Conservation (phyloP, 129 eudicot genomes). For the Helichrysum umbraculigerum region DNA sequence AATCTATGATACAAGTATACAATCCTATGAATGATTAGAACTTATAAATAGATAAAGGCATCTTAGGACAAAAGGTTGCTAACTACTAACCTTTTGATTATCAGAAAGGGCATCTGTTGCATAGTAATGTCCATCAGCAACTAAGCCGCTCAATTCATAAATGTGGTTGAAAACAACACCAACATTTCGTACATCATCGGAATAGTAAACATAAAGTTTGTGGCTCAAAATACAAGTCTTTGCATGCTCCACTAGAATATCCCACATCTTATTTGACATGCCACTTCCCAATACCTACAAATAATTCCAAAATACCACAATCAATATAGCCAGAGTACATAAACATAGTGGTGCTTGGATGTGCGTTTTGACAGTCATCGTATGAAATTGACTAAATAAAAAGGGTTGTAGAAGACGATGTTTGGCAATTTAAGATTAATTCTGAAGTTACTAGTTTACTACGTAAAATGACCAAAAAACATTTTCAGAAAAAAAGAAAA, state of each 20-base stretch:
- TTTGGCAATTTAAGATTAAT: not conserved
- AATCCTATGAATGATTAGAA: not conserved
- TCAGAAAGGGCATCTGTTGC: slow-evolving; percentile 85
- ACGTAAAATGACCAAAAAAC: not conserved
- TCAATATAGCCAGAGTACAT: not conserved
- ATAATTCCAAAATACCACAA: slow-evolving; percentile 2
- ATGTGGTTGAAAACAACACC: slow-evolving; percentile 91
- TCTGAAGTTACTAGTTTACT: not conserved
- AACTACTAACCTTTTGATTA: slow-evolving; percentile 75
- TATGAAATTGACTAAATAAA: not conserved
- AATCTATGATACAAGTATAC: not conserved
- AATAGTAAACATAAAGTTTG: slow-evolving; percentile 85
- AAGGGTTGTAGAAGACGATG: not conserved
- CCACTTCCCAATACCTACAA: slow-evolving; percentile 93
- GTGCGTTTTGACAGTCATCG: not conserved
- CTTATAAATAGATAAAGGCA: not conserved
- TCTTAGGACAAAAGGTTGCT: not conserved
- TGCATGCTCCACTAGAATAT: slow-evolving; percentile 85
- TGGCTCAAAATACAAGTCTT: slow-evolving; percentile 92
- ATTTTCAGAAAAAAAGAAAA: not conserved
- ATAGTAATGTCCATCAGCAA: slow-evolving; percentile 69
- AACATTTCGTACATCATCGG: slow-evolving; percentile 72
- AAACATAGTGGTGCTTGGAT: not conserved
- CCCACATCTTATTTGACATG: slow-evolving; percentile 99
- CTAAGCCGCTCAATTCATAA: slow-evolving; percentile 83